Evolutionary conservation across 306 rosid genomes (phyloP), one percentile per base, ranked within the genome.

Genomic region (Corylus americana): DNA sequence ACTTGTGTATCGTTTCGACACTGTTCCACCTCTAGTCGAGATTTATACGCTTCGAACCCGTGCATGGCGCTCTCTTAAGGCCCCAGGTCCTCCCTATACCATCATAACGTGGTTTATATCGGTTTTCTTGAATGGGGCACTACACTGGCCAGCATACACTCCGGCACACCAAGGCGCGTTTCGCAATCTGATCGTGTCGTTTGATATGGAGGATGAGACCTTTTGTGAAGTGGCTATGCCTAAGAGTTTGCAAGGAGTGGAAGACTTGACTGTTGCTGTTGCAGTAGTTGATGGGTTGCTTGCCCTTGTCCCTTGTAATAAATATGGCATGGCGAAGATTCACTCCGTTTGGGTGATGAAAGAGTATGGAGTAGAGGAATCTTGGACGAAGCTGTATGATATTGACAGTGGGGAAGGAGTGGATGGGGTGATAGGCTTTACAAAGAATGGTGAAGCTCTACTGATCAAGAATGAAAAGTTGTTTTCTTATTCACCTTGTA

Each of bases 271-370:
- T 4, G 12, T 31, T 42, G 7, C 18, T 13, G 45, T 31, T 1
- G 44, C 11, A 4, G 45, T 31, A 39, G 0, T 27, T 63, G 70
- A 35, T 63, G 70, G 70, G 20, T 63, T 16, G 44, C 70, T 63
- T 63, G 70, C 45, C 0, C 20, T 63, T 63, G 44, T 31, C 70
- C 45, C 70, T 1, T 12, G 42, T 31, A 63, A 31, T 6, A 0
- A 0, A 2, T 2, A 3, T 1, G 0, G 14, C 0, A 7, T 1
- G 0, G 20, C 0, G 6, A 1, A 0, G 4, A 31, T 14, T 31
- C 17, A 63, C 70, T 63, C 45, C 7, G 70, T 31, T 8, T 63
- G 70, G 42, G 70, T 63, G 70, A 63, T 63, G 45, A 63, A 63
- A 31, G 45, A 63, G 44, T 63, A 31, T 63, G 70, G 45, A 63